phyloP scores from a whole-genome alignment of 495 filamentous ascomycete genomes.

The Sphaerosporella brunnea region DNA sequence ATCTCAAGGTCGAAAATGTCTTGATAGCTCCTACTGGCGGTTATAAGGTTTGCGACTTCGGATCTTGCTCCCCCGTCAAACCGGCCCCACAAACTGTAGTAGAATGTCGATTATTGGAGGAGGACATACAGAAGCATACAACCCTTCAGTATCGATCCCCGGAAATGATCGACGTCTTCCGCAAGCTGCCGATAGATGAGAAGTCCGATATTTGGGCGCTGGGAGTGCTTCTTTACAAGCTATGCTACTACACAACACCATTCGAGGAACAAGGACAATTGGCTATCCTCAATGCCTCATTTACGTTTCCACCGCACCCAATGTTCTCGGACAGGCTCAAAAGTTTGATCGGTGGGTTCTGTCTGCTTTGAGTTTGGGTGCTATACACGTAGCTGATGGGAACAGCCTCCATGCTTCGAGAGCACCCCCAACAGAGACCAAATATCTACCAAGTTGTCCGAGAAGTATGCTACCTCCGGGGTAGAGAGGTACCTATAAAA shows the following conservation, averaged over 20 bases:
- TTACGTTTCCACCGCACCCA: slow-evolving; percentile 78
- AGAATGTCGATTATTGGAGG: slow-evolving; percentile 81
- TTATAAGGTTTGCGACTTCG: slow-evolving; percentile 98
- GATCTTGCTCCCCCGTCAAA: slow-evolving; percentile 67
- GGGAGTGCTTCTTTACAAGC: slow-evolving; percentile 88
- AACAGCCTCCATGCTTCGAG: slow-evolving; percentile 74
- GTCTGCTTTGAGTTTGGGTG: slow-evolving; percentile 26
- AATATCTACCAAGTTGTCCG: slow-evolving; percentile 85
- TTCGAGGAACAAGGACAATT: slow-evolving; percentile 96
- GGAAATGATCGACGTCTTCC: slow-evolving; percentile 96
- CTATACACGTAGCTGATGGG: slow-evolving; percentile 14
- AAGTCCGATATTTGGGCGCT: slow-evolving; percentile 98
- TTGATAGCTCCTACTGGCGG: slow-evolving; percentile 55
- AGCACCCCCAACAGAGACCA: slow-evolving; percentile 62
- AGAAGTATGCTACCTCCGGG: slow-evolving; percentile 76
- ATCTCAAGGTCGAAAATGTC: slow-evolving; percentile 96
- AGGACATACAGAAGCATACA: slow-evolving; percentile 92
- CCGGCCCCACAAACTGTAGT: slow-evolving; percentile 67
- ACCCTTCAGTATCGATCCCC: slow-evolving; percentile 94
- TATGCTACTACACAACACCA: slow-evolving; percentile 97
- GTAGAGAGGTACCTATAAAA: slow-evolving; percentile 72
- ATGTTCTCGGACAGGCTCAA: slow-evolving; percentile 78
- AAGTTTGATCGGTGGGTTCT: slow-evolving; percentile 65
- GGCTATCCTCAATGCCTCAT: slow-evolving; percentile 93
- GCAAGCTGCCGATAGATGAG: slow-evolving; percentile 92